Percentiles rank a stretch among this genome's conserved stretches.
These are phyloP conservation scores for Termitomyces sp. DNA, from an alignment of 768 basidiomycete genomes.

Conservation along the genomic window DNA sequence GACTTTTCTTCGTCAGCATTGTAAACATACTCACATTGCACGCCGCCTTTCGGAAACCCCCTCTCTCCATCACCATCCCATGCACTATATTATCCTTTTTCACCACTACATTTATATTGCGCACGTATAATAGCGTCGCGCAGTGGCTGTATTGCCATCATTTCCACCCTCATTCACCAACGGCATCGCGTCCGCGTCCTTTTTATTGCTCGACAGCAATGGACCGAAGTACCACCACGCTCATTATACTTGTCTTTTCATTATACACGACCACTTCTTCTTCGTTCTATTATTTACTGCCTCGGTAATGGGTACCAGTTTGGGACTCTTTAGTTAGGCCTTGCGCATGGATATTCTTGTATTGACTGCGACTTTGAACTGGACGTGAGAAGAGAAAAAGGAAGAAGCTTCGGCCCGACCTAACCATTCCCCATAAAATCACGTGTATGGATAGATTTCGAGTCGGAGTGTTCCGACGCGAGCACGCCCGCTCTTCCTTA, in stretches of 20 bases:
- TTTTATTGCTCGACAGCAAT: not conserved
- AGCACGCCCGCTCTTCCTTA: not conserved
- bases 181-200: not conserved
- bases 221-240: not conserved
- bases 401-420: not conserved
- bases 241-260: not conserved
- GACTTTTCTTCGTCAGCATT: not conserved
- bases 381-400: no score
- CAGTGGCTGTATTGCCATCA: not conserved
- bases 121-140: no score
- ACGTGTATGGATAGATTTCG: constrained; percentile 5
- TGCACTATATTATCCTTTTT: not conserved
- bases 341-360: not conserved
- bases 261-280: not conserved
- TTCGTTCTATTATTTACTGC: not conserved
- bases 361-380: not conserved
- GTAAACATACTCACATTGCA: not conserved
- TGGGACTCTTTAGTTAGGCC: not conserved
- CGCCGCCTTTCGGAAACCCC: not conserved
- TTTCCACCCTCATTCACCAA: not conserved
- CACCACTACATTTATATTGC: not conserved
- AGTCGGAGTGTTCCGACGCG: constrained; percentile 10
- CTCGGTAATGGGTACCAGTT: not conserved
- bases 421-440: not conserved
- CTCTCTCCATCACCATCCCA: not conserved